phyloP scores from a whole-genome alignment of 2,329 filamentous ascomycete genomes.

The Colletotrichum tofieldiae region DNA sequence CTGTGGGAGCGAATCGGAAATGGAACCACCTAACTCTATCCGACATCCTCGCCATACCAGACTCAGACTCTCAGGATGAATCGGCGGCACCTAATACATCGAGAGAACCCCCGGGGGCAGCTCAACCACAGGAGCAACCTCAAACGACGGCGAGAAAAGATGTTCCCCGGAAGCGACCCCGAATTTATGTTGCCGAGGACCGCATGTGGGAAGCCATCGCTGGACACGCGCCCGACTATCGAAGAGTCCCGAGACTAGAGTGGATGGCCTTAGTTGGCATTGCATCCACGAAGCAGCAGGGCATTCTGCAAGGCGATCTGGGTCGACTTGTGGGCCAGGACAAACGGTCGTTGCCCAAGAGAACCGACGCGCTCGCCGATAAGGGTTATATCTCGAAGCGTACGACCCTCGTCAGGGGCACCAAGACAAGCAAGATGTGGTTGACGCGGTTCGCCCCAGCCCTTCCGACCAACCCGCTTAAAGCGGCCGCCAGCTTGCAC shows the following conservation, averaged over 20 bases:
- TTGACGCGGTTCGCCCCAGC: conserved; percentile 69
- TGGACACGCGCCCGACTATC: conserved; percentile 72
- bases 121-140: background rate
- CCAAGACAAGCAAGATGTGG: conserved; percentile 76
- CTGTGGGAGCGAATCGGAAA: conserved; percentile 43
- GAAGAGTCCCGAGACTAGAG: conserved; percentile 71
- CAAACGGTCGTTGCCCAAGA: conserved; percentile 74
- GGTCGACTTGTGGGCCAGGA: conserved; percentile 72
- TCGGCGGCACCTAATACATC: background rate
- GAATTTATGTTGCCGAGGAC: conserved; percentile 67
- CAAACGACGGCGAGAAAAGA: background rate
- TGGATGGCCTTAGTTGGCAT: conserved; percentile 73
- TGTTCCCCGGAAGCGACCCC: conserved; percentile 44
- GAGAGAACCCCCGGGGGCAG: background rate
- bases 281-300: conserved; percentile 66
- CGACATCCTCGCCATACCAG: conserved; percentile 42
- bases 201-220: conserved; percentile 73
- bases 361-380: conserved; percentile 71
- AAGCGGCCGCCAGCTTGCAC: conserved; percentile 27
- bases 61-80: conserved; percentile 27
- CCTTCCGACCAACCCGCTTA: conserved; percentile 52
- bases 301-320: conserved; percentile 74
- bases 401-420: conserved; percentile 70
- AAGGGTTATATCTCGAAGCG: conserved; percentile 77
- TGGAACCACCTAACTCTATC: conserved; percentile 45